These are phyloP conservation scores for Silene latifolia DNA, from an alignment of 148 eudicot genomes.

Conservation along the genomic window DNA sequence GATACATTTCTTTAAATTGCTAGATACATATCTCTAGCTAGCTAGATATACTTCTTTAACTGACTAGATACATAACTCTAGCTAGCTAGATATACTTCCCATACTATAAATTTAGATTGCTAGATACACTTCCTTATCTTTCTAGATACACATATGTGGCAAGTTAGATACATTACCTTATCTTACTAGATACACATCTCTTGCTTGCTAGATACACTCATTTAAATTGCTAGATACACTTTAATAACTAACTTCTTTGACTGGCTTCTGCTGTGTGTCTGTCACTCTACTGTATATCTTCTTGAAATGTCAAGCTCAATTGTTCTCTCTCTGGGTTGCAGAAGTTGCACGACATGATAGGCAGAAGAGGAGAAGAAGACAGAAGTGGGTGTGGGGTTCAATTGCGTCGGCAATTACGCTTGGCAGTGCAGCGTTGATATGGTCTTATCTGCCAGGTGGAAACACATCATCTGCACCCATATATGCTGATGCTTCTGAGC, in stretches of 20 bases:
- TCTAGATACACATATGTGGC: no score
- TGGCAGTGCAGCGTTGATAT: slow-evolving; percentile 66
- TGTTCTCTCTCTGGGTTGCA: slow-evolving; percentile 24
- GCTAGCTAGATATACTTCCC: no score
- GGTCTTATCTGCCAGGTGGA: slow-evolving; percentile 65
- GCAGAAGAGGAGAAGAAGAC: slow-evolving; percentile 70
- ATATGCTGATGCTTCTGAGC: slow-evolving; percentile 26
- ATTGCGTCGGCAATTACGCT: slow-evolving; percentile 58
- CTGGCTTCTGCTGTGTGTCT: not conserved
- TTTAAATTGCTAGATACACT: no score
- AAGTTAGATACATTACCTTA: no score
- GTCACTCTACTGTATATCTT: not conserved
- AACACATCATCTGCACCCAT: slow-evolving; percentile 44
- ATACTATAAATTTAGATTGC: no score
- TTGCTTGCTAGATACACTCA: no score
- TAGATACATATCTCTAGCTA: no score
- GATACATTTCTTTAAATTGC: no score
- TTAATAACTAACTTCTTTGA: not conserved
- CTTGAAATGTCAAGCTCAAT: not conserved
- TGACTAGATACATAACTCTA: no score
- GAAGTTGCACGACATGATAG: slow-evolving; percentile 69
- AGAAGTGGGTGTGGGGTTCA: slow-evolving; percentile 80
- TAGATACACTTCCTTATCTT: no score
- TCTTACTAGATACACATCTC: no score
- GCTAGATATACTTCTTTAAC: no score